Evolutionary conservation across 164 flowering plant genomes (phyloP), one percentile per base, ranked within the genome.

Genomic region (Dillenia turbinata): DNA sequence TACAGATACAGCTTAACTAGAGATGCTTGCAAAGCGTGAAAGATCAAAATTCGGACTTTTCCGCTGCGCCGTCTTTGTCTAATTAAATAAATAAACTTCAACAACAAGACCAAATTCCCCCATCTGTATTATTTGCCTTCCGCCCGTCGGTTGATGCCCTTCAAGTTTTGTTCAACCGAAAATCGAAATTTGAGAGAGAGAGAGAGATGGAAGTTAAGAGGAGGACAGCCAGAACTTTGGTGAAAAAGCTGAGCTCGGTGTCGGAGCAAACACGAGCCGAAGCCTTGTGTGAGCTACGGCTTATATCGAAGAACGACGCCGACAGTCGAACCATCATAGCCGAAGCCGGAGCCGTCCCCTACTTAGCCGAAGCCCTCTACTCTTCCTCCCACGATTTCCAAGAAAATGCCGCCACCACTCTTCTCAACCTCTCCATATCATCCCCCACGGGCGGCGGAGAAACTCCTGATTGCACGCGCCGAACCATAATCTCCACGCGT

Each of bases 331-430:
- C 85, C 2, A 8, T 85, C 12, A 77, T 91, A 44, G 82, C 86
- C 24, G 89, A 83, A 12, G 81, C 84, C 45, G 93, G 88, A 6
- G 99, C 89, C 13, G 52, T 91, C 44, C 90, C 96, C 0, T 77
- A 78, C 61, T 72, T 91, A 13, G 53, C 85, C 47, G 92, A 85
- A 56, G 60, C 76, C 44, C 89, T 94, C 33, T 84, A 80, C 68
- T 79, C 92, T 12, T 45, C 83, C 0, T 67, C 78, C 7, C 65
- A 69, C 5, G 10, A 66, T 0, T 26, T 67, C 10, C 99, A 88
- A 49, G 96, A 87, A 44, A 85, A 91, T 85, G 97, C 97, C 57
- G 77, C 90, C 57, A 89, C 97, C 10, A 75, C 92, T 5, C 84
- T 94, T 54, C 79, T 92, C 46, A 94, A 94, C 78, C 75, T 94